A percentile compares a stretch with the other conserved stretches of the same genome.
phyloP scores from a whole-genome alignment of 495 filamentous ascomycete genomes.

The Bacidia rubella region DNA sequence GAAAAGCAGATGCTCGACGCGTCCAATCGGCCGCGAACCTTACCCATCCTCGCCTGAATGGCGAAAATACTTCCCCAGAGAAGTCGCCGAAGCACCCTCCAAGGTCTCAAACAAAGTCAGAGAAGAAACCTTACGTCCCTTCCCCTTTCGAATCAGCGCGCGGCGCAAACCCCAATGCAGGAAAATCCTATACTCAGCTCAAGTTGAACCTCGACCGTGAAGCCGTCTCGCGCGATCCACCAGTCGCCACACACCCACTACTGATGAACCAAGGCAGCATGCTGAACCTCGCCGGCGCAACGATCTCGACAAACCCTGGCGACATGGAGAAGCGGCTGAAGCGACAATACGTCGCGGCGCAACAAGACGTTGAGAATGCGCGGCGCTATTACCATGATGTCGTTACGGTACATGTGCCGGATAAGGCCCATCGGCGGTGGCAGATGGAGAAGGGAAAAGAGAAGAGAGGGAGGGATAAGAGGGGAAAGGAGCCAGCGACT shows the following conservation, averaged over 20 bases:
- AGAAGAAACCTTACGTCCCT: slow-evolving; percentile 2
- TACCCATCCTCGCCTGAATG: slow-evolving; percentile 4
- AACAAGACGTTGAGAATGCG: slow-evolving; percentile 9
- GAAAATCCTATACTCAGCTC: slow-evolving; percentile 17
- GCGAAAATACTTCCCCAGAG: background rate
- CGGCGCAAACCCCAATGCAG: slow-evolving; percentile 10
- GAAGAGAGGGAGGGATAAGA: slow-evolving; percentile 1
- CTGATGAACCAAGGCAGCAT: slow-evolving; percentile 7
- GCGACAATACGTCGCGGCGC: slow-evolving; percentile 10
- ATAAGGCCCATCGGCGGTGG: slow-evolving; percentile 5
- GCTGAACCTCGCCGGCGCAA: slow-evolving; percentile 5
- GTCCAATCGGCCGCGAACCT: slow-evolving; percentile 16
- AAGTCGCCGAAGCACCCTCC: slow-evolving; percentile 1
- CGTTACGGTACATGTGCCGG: background rate
- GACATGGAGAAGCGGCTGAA: slow-evolving; percentile 10
- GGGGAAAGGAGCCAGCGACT: background rate
- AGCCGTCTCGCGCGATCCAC: slow-evolving; percentile 11
- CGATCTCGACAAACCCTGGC: background rate
- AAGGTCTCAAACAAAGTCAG: background rate
- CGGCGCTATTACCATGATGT: slow-evolving; percentile 9
- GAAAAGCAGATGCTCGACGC: slow-evolving; percentile 6
- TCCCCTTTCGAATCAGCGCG: slow-evolving; percentile 18
- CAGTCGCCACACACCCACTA: slow-evolving; percentile 10
- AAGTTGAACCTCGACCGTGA: slow-evolving; percentile 19
- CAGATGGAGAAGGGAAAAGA: background rate